Evolutionary conservation across 805 yeast genomes (phyloP), one percentile per base, ranked within the genome.

Genomic region (Nakazawaea wickerhamii): DNA sequence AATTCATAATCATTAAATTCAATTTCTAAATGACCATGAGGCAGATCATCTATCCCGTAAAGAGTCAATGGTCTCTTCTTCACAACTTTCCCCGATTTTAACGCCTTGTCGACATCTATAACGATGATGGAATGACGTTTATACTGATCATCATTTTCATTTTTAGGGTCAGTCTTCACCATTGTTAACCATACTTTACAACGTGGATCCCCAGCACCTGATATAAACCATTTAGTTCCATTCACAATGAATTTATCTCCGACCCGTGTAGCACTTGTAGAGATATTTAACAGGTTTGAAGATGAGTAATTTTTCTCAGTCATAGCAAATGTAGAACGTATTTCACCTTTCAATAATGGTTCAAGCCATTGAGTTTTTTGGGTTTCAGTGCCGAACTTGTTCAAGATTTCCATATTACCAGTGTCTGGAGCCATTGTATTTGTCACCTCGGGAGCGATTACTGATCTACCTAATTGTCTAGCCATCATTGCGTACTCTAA

Each of bases 171-270:
- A 4, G 76, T 72, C 56, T 71, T 70, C 52, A 76, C 74, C 77
- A 73, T 73, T 20, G 71, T 73, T 41, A 74, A 61, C 73, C 77
- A 69, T 14, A 74, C 70, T 30, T 60, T 50, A 56, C 79, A 71
- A 42, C 82, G 68, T 20, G 83, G 84, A 55, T 79, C 84, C 20
- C 83, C 84, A 30, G 83, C 84, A 22, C 84, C 84, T 0, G 83
- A 75, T 3, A 83, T 79, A 70, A 79, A 79, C 85, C 85, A 79
- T 55, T 80, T 80, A 41, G 75, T 68, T 5, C 85, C 85, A 47
- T 75, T 74, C 37, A 80, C 49, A 2, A 77, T 71, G 40, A 66
- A 74, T 11, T 45, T 27, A 46, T 70, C 67, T 3, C 75, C 80
- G 13, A 55, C 57, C 4, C 53, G 52, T 45, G 61, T 65, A 23